phyloP scores from a whole-genome alignment of 768 basidiomycete species.

The Lactifluus subvellereus region DNA sequence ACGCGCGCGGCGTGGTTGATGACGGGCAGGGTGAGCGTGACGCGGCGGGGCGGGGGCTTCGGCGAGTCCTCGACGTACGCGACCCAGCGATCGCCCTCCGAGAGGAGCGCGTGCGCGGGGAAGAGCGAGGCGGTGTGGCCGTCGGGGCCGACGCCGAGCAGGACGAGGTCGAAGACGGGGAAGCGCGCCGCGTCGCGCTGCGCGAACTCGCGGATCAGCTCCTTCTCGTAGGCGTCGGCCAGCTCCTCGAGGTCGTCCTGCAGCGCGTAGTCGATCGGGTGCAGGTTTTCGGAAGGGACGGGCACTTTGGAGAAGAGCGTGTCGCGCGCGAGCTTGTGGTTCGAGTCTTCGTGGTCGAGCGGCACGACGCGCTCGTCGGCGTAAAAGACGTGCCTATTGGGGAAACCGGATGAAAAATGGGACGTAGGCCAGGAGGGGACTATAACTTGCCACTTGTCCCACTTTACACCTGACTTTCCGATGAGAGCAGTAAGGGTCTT shows the following conservation, averaged over 20 bases:
- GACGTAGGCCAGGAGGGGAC: not conserved
- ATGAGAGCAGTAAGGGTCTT: slow-evolving; percentile 72
- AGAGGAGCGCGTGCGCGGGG: slow-evolving; percentile 81
- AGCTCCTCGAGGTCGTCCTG: slow-evolving; percentile 76
- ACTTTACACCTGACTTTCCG: slow-evolving; percentile 59
- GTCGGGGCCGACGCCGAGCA: slow-evolving; percentile 94
- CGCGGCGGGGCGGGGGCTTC: slow-evolving; percentile 83
- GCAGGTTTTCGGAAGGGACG: slow-evolving; percentile 71
- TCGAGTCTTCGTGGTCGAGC: slow-evolving; percentile 88
- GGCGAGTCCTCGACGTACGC: slow-evolving; percentile 90
- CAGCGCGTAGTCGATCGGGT: slow-evolving; percentile 65
- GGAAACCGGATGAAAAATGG: not conserved
- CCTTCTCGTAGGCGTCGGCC: slow-evolving; percentile 71
- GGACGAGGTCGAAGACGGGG: slow-evolving; percentile 95
- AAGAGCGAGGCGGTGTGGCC: slow-evolving; percentile 99
- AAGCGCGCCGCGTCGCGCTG: slow-evolving; percentile 91
- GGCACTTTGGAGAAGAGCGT: slow-evolving; percentile 79
- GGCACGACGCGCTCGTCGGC: slow-evolving; percentile 95
- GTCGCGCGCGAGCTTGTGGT: slow-evolving; percentile 69
- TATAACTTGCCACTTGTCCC: slow-evolving; percentile 81
- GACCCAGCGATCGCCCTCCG: slow-evolving; percentile 91
- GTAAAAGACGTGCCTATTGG: slow-evolving; percentile 89
- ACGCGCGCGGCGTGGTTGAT: slow-evolving; percentile 85
- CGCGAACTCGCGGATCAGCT: slow-evolving; percentile 87
- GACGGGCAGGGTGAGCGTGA: slow-evolving; percentile 89